A percentile compares a stretch with the other conserved stretches of the same genome.
Conservation (phyloP, 805 yeast species). For the Candida nitratophila region DNA sequence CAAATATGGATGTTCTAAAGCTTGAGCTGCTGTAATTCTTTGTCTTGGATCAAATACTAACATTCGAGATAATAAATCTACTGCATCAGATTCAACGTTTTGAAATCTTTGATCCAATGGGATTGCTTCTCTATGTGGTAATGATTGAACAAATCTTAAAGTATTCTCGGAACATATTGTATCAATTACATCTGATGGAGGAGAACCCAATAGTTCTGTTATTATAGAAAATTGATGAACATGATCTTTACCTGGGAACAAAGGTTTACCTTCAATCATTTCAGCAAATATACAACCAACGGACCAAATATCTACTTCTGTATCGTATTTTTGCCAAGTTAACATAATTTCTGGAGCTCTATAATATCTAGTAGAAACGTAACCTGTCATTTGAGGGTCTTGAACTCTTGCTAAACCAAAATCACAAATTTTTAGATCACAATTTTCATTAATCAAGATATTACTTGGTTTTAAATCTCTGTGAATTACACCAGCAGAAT, state of each 20-base stretch:
- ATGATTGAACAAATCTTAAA: constrained; percentile 83
- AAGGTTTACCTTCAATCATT: constrained; percentile 94
- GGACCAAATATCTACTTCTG: constrained; percentile 96
- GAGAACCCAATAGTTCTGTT: constrained; percentile 88
- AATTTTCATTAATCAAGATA: constrained; percentile 83
- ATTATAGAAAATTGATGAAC: constrained; percentile 97
- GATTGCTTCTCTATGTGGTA: constrained; percentile 90
- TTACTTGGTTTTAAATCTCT: constrained; percentile 93
- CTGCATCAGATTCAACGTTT: constrained; percentile 75
- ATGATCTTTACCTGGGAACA: constrained; percentile 97
- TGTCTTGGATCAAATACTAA: constrained; percentile 91
- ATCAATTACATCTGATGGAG: constrained; percentile 92
- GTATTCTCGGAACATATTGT: constrained; percentile 96
- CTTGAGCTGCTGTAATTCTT: constrained; percentile 88
- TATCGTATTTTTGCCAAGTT: constrained; percentile 96
- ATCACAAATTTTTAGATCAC: constrained; percentile 92
- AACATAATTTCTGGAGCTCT: constrained; percentile 98
- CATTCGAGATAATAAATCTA: constrained; percentile 84
- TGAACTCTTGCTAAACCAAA: constrained; percentile 95
- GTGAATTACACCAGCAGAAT: constrained; percentile 92
- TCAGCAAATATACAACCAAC: constrained; percentile 97
- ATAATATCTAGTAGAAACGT: constrained; percentile 91
- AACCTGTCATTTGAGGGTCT: constrained; percentile 99
- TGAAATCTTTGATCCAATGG: constrained; percentile 80
- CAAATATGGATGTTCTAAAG: constrained; percentile 83